Percentiles rank a stretch among this genome's conserved stretches.
These are phyloP conservation scores for Microcyclospora pomicola DNA, from an alignment of 2,329 filamentous ascomycete genomes.

Conservation along the genomic window DNA sequence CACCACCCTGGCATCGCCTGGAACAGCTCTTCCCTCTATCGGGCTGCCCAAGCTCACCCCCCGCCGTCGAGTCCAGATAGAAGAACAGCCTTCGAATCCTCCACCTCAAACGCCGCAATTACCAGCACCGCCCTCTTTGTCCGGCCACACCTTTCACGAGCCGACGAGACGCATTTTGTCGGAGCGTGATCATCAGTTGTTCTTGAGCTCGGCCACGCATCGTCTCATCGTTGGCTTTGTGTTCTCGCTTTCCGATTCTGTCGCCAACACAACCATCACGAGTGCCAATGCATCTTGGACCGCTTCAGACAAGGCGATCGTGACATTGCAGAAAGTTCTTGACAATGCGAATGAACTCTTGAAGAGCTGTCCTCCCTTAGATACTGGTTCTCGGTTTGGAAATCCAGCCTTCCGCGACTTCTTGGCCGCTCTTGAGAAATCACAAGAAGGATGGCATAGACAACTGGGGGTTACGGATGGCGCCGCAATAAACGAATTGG, in stretches of 20 bases:
- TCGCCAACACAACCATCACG: conserved; percentile 55
- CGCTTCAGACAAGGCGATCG: conserved; percentile 46
- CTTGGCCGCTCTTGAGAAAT: conserved; percentile 47
- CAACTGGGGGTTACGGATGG: conserved; percentile 39
- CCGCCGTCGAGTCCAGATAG: conserved; percentile 39
- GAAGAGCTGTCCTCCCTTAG: conserved; percentile 58
- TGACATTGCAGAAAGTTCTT: conserved; percentile 55
- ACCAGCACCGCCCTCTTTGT: conserved; percentile 47
- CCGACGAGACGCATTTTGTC: conserved; percentile 75
- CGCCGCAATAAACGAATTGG: conserved; percentile 53
- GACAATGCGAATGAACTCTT: conserved; percentile 55
- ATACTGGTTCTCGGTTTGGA: conserved; percentile 85
- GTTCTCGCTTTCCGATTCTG: conserved; percentile 72
- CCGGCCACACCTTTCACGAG: conserved; percentile 43
- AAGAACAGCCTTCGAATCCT: conserved; percentile 32
- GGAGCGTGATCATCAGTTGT: conserved; percentile 63
- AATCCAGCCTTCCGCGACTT: conserved; percentile 83
- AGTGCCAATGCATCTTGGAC: conserved; percentile 37
- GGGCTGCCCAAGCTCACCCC: conserved; percentile 55
- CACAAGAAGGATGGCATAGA: conserved; percentile 48
- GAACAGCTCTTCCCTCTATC: conserved; percentile 37
- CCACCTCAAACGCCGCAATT: conserved; percentile 64
- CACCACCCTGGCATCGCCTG: neutral
- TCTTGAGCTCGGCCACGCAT: conserved; percentile 63
- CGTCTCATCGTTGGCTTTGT: conserved; percentile 69